These are phyloP conservation scores for Taxillus chinensis DNA, from an alignment of 164 flowering plant genomes.

Conservation along the genomic window DNA sequence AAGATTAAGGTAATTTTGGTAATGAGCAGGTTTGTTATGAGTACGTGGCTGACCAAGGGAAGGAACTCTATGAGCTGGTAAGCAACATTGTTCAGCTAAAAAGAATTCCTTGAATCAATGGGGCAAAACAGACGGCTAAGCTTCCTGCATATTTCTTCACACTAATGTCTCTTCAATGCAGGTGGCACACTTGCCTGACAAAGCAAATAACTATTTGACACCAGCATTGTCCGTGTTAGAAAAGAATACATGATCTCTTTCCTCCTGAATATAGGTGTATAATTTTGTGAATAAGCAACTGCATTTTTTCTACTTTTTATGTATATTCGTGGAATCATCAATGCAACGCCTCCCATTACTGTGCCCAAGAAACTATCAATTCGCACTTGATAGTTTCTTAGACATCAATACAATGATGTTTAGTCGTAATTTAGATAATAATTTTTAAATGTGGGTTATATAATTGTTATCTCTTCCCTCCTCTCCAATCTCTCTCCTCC, in stretches of 20 bases:
- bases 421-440: too few species aligned
- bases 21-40: slow-evolving; percentile 76
- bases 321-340: too few species aligned
- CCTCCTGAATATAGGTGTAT: not conserved
- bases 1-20: slow-evolving; percentile 5
- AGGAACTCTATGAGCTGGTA: slow-evolving; percentile 92
- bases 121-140: not conserved
- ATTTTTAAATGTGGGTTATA: too few species aligned
- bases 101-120: too few species aligned
- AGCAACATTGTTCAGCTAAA: not conserved
- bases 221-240: slow-evolving; percentile 84
- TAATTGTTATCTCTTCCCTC: too few species aligned
- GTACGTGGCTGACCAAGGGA: slow-evolving; percentile 83
- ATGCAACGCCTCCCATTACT: too few species aligned
- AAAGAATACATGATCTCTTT: slow-evolving; percentile 61
- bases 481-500: too few species aligned
- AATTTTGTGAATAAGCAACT: not conserved
- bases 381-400: too few species aligned
- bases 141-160: not conserved
- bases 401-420: too few species aligned
- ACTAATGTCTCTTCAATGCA: slow-evolving; percentile 12
- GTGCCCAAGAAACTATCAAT: too few species aligned
- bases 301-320: too few species aligned
- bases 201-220: slow-evolving; percentile 89
- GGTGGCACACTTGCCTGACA: slow-evolving; percentile 99